Base-by-base conservation (phyloP, 192 early-diverging fungal genomes). In the Entophlyctis luteolus region DNA sequence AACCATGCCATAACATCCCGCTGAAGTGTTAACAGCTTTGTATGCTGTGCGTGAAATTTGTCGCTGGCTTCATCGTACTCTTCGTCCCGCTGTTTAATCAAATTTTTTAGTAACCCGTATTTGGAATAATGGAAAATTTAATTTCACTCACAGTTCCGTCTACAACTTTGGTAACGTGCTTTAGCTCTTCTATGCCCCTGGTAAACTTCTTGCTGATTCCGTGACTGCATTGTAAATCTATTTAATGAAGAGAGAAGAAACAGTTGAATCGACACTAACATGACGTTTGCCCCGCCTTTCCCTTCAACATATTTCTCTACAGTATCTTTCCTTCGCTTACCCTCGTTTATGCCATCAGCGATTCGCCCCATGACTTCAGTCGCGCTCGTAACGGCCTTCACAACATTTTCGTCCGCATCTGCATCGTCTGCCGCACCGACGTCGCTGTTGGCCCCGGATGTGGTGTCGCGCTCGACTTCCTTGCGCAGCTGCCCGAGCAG, bases 291-390 rank as follows among this genome's bases (percentile, higher is more conserved):
- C 59, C 79, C 83, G 39, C 81, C 81, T 54, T 89, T 89, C 20
- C 81, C 83, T 23, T 87, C 86, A 1, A 93, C 87, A 68, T 91
- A 89, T 68, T 90, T 89, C 50, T 92, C 89, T 3, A 91, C 88
- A 55, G 91, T 87, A 72, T 91, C 92, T 63, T 90, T 92, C n/a
- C 90, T 81, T 53, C 86, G 83, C 69, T 94, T 94, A 25, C 90
- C 86, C 39, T 89, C 85, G 76, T 94, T 94, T 62, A 94, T 92
- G 32, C 84, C 85, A 48, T 89, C 90, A 2, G 90, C 92, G 14
- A 93, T 66, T 34, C 63, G 28, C 2, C 32, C 28, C 48, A 54
- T 37, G 6, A 31, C 33, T 34, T 57, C 55, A 42, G 10, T 42
- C 8, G 10, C n/a, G 39, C 39, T 42, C n/a, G n/a, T n/a, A n/a